A percentile compares a stretch with the other conserved stretches of the same genome.
Evolutionary conservation across 2,329 filamentous ascomycete species (phyloP).

Genomic region (Aschersonia sp.): DNA sequence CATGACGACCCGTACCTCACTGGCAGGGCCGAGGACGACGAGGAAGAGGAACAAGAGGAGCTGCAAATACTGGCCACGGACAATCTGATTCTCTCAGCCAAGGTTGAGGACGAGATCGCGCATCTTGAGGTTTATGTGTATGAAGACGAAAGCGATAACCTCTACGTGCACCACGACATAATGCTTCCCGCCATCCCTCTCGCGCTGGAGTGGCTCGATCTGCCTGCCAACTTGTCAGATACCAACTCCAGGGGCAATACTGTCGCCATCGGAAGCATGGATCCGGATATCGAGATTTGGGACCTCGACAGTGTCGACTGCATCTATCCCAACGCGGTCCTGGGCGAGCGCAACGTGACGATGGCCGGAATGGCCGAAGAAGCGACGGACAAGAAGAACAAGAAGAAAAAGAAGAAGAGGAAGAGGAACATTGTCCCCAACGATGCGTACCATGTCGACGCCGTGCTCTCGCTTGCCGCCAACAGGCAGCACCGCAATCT

Average conservation of each 20-base stretch:
- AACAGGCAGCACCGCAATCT: constrained; percentile 92
- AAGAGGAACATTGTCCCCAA: constrained; percentile 62
- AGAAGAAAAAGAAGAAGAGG: constrained; percentile 72
- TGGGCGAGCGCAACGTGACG: constrained; percentile 53
- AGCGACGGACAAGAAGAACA: constrained; percentile 28
- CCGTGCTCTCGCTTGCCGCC: constrained; percentile 77
- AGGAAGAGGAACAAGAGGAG: constrained; percentile 83
- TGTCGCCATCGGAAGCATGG: constrained; percentile 90
- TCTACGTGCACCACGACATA: constrained; percentile 98
- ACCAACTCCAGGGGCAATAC: constrained; percentile 67
- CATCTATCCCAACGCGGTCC: constrained; percentile 96
- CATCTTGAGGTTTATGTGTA: constrained; percentile 97
- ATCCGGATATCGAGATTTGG: constrained; percentile 98
- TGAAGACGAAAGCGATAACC: constrained; percentile 86
- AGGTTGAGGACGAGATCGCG: constrained; percentile 92
- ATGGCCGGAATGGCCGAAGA: constrained; percentile 21
- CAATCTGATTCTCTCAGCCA: constrained; percentile 81
- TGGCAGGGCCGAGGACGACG: constrained; percentile 53
- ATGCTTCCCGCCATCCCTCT: constrained; percentile 96
- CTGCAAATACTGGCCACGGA: constrained; percentile 85
- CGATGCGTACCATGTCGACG: constrained; percentile 85
- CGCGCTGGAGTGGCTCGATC: constrained; percentile 87
- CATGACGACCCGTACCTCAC: constrained; percentile 96
- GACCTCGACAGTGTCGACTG: constrained; percentile 89
- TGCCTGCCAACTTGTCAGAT: constrained; percentile 63